Evolutionary conservation across 495 filamentous ascomycete species (phyloP), one percentile per base, ranked within the genome.

Genomic region (Penicillium bovifimosum): DNA sequence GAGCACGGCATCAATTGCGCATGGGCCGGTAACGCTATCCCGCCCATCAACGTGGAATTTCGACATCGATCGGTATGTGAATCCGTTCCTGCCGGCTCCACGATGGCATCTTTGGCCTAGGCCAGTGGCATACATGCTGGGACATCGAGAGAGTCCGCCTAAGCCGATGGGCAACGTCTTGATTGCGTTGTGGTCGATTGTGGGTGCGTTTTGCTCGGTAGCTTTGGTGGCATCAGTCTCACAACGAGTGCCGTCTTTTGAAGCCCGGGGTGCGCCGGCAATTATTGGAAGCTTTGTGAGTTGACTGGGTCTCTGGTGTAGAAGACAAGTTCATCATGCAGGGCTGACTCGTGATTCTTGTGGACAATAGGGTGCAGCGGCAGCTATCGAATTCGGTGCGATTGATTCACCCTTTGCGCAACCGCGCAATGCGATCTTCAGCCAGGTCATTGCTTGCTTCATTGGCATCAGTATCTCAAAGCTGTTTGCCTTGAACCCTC

Each of bases 341-440:
- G 13, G 6, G 39, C 35, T 53, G 27, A 49, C 48, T 5, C 26
- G 9, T 24, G 42, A 10, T 20, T 9, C 14, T 50, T 14, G 34
- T 16, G 10, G 10, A 32, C 7, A 11, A 14, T 38, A 88, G 87
- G 87, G 87, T 44, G 88, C 88, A 4, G 82, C 86, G 5, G 86
- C 87, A n/a, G 83, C 90, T 11, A 75, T 92, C 44, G 74, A 86
- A 57, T 91, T 86, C 67, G 79, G 81, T 47, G 75, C 80, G 41
- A 85, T 93, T 59, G 79, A 86, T n/a, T 90, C 88, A 0, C 90
- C 90, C 9, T 80, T 96, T 31, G 80, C 89, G 0, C 90, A 95
- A 55, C 91, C 91, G 0, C 85, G 90, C 18, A 91, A 87, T 60
- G 75, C 81, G 9, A 69, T 96, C 32, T 56, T 89, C 16, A 86